Conservation (phyloP, 1,284 basidiomycete genomes). For the Sanguinoderma infundibulare region DNA sequence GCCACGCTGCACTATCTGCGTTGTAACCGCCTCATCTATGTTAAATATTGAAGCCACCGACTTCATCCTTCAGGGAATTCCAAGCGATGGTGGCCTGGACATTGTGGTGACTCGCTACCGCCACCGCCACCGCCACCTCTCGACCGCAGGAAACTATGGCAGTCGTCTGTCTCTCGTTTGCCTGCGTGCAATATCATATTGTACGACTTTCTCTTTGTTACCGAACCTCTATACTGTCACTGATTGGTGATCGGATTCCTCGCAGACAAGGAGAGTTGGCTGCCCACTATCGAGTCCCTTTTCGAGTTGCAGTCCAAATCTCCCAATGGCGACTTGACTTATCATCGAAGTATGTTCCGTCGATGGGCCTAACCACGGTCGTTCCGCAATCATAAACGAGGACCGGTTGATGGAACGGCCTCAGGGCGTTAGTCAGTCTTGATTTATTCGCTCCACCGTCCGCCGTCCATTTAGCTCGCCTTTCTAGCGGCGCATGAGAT, state of each 20-base stretch:
- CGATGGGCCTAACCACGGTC: conserved; percentile 18
- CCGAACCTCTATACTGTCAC: no score
- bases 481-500: not conserved
- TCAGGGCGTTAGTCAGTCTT: conserved; percentile 4
- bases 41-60: not conserved
- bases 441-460: not conserved
- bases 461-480: not conserved
- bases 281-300: conserved; percentile 14
- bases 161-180: conserved; percentile 3
- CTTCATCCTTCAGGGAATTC: not conserved
- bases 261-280: conserved; percentile 34
- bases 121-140: not conserved
- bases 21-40: not conserved
- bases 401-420: not conserved
- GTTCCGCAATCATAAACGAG: conserved; percentile 8
- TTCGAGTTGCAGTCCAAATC: conserved; percentile 9
- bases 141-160: not conserved
- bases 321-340: not conserved
- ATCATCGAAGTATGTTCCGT: conserved; percentile 19
- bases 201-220: not conserved
- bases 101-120: not conserved
- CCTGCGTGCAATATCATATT: conserved; percentile 5
- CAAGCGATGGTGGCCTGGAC: not conserved
- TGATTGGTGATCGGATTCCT: no score
- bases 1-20: not conserved